Base-by-base conservation (phyloP, 2,329 filamentous ascomycete species). In the Cladophialophora bantiana region DNA sequence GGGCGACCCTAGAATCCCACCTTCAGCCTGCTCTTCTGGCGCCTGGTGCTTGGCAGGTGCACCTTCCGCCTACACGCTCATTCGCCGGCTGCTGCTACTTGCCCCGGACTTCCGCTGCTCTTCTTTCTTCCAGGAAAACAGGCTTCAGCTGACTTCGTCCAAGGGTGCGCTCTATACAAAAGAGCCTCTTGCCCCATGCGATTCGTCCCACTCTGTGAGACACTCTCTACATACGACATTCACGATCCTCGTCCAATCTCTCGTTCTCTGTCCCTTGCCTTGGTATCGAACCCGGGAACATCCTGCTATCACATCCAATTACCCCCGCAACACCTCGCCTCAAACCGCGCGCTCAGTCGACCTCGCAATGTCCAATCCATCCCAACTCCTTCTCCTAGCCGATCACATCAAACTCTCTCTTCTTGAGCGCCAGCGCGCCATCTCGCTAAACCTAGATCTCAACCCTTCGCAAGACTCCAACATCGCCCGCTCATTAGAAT, bases 321-420 rank as follows among this genome's bases (percentile, higher is more conserved):
- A 35, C 31, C 34, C 10, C 54, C 45, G 31, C 54, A 34, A 36
- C 36, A 20, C 12, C 53, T 54, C 61, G 34, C 61, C 61, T 59
- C 64, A 58, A 42, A 63, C 59, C 26, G 9, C 34, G 31, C 7
- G 35, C 31, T 56, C 53, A 34, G 67, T 42, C 45, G 26, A 35
- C 36, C 59, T 78, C 73, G 77, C 75, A 34, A 83, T 83, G 80
- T 77, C 83, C 67, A 87, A 84, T 72, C 83, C 87, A 58, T 84
- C 85, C 13, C 94, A 97, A 79, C 89, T 98, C 72, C 93, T 94
- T 78, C 90, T 98, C 62, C 88, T 98, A 65, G 93, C 94, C 75
- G 95, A 99, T 81, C 94, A 98, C 80, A 92, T 98, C 84, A 97
- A 98, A 81, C 88, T 98, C 68, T 97, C 94, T 13, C 86, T 99